These are phyloP conservation scores for Penicillium arizonense DNA, from an alignment of 495 filamentous ascomycete genomes.

Conservation along the genomic window DNA sequence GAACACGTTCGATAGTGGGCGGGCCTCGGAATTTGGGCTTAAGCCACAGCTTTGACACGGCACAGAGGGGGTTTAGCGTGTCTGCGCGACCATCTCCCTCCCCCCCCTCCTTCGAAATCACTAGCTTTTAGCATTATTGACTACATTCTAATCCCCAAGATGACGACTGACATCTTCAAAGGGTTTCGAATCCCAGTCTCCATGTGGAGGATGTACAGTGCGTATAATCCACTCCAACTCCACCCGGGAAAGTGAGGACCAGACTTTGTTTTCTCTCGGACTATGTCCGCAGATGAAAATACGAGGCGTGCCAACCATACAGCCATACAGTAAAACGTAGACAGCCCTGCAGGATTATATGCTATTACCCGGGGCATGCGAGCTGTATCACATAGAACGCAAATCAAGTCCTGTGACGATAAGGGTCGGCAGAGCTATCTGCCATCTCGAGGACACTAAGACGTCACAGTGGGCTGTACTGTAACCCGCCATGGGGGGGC, in stretches of 20 bases:
- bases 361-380: slow-evolving; percentile 16
- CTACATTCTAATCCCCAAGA: slow-evolving; percentile 22
- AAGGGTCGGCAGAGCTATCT: not conserved
- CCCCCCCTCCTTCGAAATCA: slow-evolving; percentile 11
- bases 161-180: slow-evolving; percentile 23
- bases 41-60: slow-evolving; percentile 26
- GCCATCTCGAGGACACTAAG: slow-evolving; percentile 13
- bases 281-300: not conserved
- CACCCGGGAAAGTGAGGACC: not conserved
- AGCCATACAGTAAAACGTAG: too few species aligned
- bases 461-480: slow-evolving; percentile 30
- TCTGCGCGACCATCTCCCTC: not conserved
- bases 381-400: slow-evolving; percentile 17
- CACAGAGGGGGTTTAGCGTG: slow-evolving; percentile 25
- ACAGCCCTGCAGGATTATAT: slow-evolving; percentile 4
- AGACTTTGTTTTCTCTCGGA: not conserved
- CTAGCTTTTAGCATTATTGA: slow-evolving; percentile 28
- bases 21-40: not conserved
- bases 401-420: slow-evolving; percentile 3
- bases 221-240: not conserved
- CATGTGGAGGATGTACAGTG: slow-evolving; percentile 7
- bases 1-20: not conserved
- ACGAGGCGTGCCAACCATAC: too few species aligned
- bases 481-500: slow-evolving; percentile 15
- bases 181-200: not conserved